These are phyloP conservation scores for Lentinus tigrinus DNA, from an alignment of 768 basidiomycete species.

Conservation along the genomic window DNA sequence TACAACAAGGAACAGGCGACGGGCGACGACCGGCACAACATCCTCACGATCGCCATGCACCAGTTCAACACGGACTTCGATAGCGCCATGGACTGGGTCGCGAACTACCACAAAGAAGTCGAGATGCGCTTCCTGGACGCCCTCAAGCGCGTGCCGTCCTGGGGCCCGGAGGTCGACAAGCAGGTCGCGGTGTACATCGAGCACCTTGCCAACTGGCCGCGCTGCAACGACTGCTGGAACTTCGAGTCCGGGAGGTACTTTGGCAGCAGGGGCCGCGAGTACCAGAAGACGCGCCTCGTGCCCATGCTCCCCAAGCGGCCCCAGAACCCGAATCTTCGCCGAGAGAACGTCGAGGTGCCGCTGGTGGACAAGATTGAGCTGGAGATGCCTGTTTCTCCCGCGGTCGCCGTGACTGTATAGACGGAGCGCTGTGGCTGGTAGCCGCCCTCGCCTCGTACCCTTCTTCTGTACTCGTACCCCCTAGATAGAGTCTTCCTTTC, in stretches of 20 bases:
- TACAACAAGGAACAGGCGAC: conserved; percentile 31
- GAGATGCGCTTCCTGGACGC: conserved; percentile 22
- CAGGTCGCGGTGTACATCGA: conserved; percentile 27
- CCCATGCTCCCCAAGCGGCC: conserved; percentile 11
- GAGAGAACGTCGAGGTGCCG: conserved; percentile 9
- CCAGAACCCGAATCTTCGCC: neutral
- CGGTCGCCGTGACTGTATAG: too few species aligned
- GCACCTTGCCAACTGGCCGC: conserved; percentile 27
- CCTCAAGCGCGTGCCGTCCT: conserved; percentile 28
- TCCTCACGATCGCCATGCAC: conserved; percentile 28
- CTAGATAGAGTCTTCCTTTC: too few species aligned
- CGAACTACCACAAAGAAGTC: conserved; percentile 14
- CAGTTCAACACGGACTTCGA: conserved; percentile 16
- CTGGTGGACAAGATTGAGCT: conserved; percentile 3
- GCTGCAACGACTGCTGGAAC: conserved; percentile 29
- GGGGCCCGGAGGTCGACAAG: conserved; percentile 25
- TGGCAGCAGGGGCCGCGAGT: conserved; percentile 25
- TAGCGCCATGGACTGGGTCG: conserved; percentile 21
- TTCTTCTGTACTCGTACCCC: too few species aligned
- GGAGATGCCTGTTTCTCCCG: too few species aligned
- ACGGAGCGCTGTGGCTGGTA: too few species aligned
- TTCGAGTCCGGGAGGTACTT: conserved; percentile 34
- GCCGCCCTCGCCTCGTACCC: too few species aligned
- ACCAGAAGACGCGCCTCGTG: conserved; percentile 24
- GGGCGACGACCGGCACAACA: conserved; percentile 28